These are phyloP conservation scores for Cordyceps cateniannulata DNA, from an alignment of 2,329 filamentous ascomycete genomes.

Conservation along the genomic window DNA sequence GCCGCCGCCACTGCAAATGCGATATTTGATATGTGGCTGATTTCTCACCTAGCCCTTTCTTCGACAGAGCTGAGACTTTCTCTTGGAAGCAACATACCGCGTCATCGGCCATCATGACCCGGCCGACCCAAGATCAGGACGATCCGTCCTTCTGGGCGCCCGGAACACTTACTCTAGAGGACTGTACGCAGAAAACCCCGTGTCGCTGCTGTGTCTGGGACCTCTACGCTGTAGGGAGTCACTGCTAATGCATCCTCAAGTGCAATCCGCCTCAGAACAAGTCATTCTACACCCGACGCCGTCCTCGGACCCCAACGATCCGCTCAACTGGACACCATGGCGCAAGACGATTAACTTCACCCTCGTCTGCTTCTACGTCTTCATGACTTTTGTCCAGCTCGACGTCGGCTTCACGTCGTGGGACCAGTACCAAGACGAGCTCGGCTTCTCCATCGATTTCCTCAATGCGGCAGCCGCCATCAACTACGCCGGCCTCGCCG, in stretches of 20 bases:
- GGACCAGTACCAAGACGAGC: slow-evolving; percentile 3
- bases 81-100: not conserved
- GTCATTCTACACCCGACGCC: slow-evolving; percentile 19
- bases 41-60: not conserved
- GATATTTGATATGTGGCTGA: not conserved
- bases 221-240: not conserved
- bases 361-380: slow-evolving; percentile 33
- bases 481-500: slow-evolving; percentile 15
- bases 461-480: slow-evolving; percentile 13
- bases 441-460: slow-evolving; percentile 3
- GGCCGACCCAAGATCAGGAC: not conserved
- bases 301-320: slow-evolving; percentile 41
- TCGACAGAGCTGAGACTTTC: not conserved
- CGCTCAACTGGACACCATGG: slow-evolving; percentile 53
- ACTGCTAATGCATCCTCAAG: not conserved
- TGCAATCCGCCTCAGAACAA: not conserved
- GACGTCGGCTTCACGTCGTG: slow-evolving; percentile 11
- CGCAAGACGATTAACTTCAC: slow-evolving; percentile 22
- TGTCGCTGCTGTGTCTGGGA: not conserved
- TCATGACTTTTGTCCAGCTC: slow-evolving; percentile 18
- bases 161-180: not conserved
- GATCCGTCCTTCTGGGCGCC: not conserved
- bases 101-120: not conserved
- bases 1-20: not conserved
- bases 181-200: not conserved